Evolutionary conservation across 179 eudicot genomes (phyloP).

Genomic region (Monotropa hypopitys): DNA sequence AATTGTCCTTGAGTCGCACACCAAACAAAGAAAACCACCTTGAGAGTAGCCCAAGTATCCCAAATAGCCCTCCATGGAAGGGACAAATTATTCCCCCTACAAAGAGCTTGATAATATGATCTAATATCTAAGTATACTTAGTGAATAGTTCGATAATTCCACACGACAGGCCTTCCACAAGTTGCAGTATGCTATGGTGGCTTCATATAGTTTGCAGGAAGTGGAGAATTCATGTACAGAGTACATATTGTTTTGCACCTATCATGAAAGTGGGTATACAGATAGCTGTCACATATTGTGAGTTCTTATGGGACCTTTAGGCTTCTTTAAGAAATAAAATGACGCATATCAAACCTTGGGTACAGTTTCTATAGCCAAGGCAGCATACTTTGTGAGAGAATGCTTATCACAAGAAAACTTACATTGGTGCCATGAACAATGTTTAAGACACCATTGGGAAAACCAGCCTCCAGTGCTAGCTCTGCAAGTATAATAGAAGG

Average conservation of each 20-base stretch:
- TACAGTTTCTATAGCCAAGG: not conserved
- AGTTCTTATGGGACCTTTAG: not conserved
- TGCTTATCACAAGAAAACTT: conserved; percentile 18
- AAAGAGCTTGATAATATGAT: too few relatives aligned
- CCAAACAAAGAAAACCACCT: too few relatives aligned
- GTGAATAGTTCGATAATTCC: not conserved
- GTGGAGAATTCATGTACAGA: not conserved
- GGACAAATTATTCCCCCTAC: too few relatives aligned
- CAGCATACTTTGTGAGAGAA: not conserved
- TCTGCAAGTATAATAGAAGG: conserved; percentile 92
- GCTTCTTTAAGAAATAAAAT: not conserved
- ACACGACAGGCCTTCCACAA: not conserved
- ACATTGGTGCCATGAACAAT: conserved; percentile 89
- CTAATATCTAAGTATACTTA: not conserved
- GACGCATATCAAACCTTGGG: not conserved
- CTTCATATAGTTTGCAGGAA: not conserved
- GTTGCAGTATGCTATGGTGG: not conserved
- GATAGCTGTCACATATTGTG: not conserved
- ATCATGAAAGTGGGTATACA: not conserved
- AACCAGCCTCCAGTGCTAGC: conserved; percentile 94
- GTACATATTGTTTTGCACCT: not conserved
- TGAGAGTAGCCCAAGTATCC: too few relatives aligned
- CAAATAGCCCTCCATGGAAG: too few relatives aligned
- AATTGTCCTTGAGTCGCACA: too few relatives aligned
- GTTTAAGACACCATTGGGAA: conserved; percentile 85